Percentiles rank a stretch among this genome's conserved stretches.
These are phyloP conservation scores for Nitzschia palea DNA, from an alignment of 108 stramenopile species.

Conservation along the genomic window DNA sequence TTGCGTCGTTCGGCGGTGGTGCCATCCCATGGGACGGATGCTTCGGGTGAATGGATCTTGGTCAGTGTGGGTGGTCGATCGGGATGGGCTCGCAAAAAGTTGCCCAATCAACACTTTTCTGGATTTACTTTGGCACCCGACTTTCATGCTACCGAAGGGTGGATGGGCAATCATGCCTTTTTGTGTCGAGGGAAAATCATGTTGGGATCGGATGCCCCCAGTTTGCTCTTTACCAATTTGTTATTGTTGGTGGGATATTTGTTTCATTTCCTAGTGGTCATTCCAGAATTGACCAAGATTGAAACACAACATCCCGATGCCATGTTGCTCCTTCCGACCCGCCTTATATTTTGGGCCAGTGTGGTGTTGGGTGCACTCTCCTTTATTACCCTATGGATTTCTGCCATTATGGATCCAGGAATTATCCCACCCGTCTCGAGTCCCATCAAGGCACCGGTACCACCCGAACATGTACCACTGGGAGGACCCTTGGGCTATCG, in stretches of 20 bases:
- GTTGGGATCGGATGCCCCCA: constrained; percentile 80
- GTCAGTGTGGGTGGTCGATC: constrained; percentile 81
- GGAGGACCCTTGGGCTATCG: constrained; percentile 81
- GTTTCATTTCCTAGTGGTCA: constrained; percentile 47
- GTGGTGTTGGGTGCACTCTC: constrained; percentile 32
- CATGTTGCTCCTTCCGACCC: neutral
- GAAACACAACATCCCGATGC: constrained; percentile 20
- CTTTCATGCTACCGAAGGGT: constrained; percentile 72
- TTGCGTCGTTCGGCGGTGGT: constrained; percentile 76
- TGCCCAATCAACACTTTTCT: constrained; percentile 24
- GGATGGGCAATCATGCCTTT: constrained; percentile 90
- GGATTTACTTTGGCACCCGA: constrained; percentile 55
- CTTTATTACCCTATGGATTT: constrained; percentile 64
- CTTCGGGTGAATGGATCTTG: constrained; percentile 75
- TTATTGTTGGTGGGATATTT: constrained; percentile 50
- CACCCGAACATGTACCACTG: constrained; percentile 53
- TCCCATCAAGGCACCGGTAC: constrained; percentile 65
- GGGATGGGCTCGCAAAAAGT: constrained; percentile 78
- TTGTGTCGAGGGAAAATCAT: constrained; percentile 83
- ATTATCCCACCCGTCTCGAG: constrained; percentile 73
- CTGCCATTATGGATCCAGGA: constrained; percentile 82
- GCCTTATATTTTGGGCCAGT: constrained; percentile 37
- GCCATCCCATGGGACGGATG: constrained; percentile 83
- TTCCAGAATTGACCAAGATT: constrained; percentile 45
- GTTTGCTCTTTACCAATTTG: constrained; percentile 75